Conservation (phyloP, 805 yeast genomes). For the Kuraishia hungarica region DNA sequence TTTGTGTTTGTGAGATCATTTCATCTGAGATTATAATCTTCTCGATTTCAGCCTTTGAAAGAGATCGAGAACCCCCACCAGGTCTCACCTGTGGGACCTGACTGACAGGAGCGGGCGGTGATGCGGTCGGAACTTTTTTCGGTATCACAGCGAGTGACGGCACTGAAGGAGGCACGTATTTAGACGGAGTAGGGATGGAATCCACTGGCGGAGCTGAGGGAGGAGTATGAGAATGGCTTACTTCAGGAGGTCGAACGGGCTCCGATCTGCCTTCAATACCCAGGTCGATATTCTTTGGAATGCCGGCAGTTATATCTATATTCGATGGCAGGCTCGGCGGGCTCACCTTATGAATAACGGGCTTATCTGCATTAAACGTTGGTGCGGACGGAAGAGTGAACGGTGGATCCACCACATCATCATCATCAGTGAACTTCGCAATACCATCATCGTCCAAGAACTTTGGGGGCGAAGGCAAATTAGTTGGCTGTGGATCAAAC, state of each 20-base stretch:
- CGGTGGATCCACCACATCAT: neutral
- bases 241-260: neutral
- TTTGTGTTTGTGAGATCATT: slow-evolving; percentile 51
- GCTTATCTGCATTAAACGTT: slow-evolving; percentile 2
- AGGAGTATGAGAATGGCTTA: too few relatives aligned
- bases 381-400: neutral
- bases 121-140: neutral
- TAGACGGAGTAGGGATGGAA: neutral
- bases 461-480: slow-evolving; percentile 8
- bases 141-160: neutral
- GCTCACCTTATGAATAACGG: neutral
- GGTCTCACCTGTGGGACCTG: neutral
- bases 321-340: slow-evolving; percentile 4
- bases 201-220: neutral
- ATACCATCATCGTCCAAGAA: slow-evolving; percentile 3
- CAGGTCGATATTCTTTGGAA: neutral
- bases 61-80: slow-evolving; percentile 1
- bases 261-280: neutral
- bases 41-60: slow-evolving; percentile 30
- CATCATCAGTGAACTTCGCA: slow-evolving; percentile 1
- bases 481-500: slow-evolving; percentile 7
- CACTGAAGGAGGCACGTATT: neutral
- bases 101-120: slow-evolving; percentile 1
- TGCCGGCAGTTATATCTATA: neutral
- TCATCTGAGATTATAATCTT: slow-evolving; percentile 47